phyloP scores from a whole-genome alignment of 192 early-diverging fungal species.

The Coemansia sp. region DNA sequence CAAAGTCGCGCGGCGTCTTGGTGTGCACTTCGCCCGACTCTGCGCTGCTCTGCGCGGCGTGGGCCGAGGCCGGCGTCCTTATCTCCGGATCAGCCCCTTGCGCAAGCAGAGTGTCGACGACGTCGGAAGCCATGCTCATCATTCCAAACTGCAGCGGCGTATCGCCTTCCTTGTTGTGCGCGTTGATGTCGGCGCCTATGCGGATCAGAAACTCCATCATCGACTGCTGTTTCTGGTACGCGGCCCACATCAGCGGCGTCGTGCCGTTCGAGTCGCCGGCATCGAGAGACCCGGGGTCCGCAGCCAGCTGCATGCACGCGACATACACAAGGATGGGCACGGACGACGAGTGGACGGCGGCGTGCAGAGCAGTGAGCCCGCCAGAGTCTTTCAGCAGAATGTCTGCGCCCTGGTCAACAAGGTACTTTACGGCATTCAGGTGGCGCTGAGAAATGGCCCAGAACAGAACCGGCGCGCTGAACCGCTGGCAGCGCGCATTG shows the following conservation, averaged over 20 bases:
- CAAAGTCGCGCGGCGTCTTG: constrained; percentile 81
- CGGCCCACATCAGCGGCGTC: constrained; percentile 94
- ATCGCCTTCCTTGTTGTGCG: constrained; percentile 68
- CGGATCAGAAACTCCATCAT: constrained; percentile 68
- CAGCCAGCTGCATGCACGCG: constrained; percentile 63
- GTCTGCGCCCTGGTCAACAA: constrained; percentile 78
- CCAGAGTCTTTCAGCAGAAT: constrained; percentile 69
- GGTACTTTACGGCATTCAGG: constrained; percentile 65
- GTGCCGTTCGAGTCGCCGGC: constrained; percentile 68
- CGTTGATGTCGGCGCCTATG: constrained; percentile 66
- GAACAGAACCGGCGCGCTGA: constrained; percentile 84
- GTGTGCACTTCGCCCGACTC: constrained; percentile 38
- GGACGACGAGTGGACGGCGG: constrained; percentile 82
- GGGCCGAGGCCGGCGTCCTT: constrained; percentile 23
- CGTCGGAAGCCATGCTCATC: constrained; percentile 56
- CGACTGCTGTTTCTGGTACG: constrained; percentile 78
- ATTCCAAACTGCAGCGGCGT: constrained; percentile 92
- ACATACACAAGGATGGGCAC: constrained; percentile 74
- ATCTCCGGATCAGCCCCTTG: constrained; percentile 62
- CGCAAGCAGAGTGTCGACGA: constrained; percentile 68
- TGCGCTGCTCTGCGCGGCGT: constrained; percentile 4
- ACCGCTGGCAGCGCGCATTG: constrained; percentile 71
- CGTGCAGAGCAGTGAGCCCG: constrained; percentile 88
- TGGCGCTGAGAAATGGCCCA: constrained; percentile 85
- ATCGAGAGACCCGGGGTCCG: constrained; percentile 59